phyloP scores from a whole-genome alignment of 805 yeast species.

The Saccharomyces eubayanus region DNA sequence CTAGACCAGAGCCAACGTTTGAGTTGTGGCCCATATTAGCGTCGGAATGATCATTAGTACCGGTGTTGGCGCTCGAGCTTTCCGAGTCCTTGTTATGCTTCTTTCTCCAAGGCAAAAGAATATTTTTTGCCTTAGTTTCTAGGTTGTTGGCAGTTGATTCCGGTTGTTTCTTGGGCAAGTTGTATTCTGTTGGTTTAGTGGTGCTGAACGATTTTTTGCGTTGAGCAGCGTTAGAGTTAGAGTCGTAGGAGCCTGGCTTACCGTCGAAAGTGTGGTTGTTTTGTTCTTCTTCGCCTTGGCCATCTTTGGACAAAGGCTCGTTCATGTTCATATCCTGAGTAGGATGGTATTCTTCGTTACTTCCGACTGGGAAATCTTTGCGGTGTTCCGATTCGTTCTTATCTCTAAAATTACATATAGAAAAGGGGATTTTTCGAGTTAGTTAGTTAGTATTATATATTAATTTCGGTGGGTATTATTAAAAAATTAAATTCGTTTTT shows the following conservation, averaged over 20 bases:
- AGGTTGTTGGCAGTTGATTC: neutral
- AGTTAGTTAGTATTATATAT: neutral
- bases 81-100: neutral
- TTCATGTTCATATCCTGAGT: neutral
- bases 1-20: neutral
- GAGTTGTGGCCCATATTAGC: neutral
- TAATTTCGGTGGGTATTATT: neutral
- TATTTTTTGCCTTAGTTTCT: neutral
- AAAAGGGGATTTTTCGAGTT: neutral
- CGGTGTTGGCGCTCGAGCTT: neutral
- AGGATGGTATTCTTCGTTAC: constrained; percentile 6
- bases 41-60: neutral
- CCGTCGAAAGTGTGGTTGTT: neutral
- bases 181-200: constrained; percentile 5
- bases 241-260: constrained; percentile 4
- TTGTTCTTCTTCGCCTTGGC: constrained; percentile 4
- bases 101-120: neutral
- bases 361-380: constrained; percentile 14
- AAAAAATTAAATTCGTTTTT: neutral
- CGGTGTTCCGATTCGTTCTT: constrained; percentile 4
- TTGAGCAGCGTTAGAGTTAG: neutral
- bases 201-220: constrained; percentile 2
- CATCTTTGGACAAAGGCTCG: neutral
- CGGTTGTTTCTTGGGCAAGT: neutral
- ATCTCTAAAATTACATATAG: neutral